These are phyloP conservation scores for Ganoderma multipileum DNA, from an alignment of 1,284 basidiomycete genomes.

Conservation along the genomic window DNA sequence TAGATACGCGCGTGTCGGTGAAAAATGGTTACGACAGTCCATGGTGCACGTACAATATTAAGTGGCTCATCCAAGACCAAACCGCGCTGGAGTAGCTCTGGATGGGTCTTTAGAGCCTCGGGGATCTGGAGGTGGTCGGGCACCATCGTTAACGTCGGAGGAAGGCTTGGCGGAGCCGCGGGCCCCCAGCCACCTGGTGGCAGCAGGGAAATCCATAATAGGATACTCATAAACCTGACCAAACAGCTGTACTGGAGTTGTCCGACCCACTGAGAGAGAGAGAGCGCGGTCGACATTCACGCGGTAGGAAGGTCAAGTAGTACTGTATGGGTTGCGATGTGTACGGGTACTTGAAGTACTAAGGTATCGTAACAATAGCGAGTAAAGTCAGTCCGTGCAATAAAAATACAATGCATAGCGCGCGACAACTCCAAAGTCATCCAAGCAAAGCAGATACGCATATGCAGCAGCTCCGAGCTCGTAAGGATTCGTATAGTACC, in stretches of 20 bases:
- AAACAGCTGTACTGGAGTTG: constrained; percentile 27
- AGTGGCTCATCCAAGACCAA: not conserved
- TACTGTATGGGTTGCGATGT: too few species aligned
- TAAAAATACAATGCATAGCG: not conserved
- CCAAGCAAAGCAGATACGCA: not conserved
- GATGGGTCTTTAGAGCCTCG: not conserved
- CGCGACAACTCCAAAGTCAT: not conserved
- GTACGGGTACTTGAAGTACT: too few species aligned
- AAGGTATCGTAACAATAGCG: not conserved
- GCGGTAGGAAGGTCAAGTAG: too few species aligned
- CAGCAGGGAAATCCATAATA: not conserved
- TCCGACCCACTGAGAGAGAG: constrained; percentile 31
- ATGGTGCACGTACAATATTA: not conserved
- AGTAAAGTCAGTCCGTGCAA: not conserved
- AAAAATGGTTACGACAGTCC: not conserved
- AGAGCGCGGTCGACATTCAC: constrained; percentile 26
- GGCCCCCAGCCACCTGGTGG: too few species aligned
- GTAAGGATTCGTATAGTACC: not conserved
- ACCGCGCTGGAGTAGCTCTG: not conserved
- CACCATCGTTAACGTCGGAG: not conserved
- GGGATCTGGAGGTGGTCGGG: not conserved
- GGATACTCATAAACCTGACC: constrained; percentile 17
- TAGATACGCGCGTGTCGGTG: not conserved
- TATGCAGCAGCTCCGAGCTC: not conserved
- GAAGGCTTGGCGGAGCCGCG: too few species aligned